Evolutionary conservation across 192 early-diverging fungal species (phyloP).

Genomic region (Coemansia sp.): DNA sequence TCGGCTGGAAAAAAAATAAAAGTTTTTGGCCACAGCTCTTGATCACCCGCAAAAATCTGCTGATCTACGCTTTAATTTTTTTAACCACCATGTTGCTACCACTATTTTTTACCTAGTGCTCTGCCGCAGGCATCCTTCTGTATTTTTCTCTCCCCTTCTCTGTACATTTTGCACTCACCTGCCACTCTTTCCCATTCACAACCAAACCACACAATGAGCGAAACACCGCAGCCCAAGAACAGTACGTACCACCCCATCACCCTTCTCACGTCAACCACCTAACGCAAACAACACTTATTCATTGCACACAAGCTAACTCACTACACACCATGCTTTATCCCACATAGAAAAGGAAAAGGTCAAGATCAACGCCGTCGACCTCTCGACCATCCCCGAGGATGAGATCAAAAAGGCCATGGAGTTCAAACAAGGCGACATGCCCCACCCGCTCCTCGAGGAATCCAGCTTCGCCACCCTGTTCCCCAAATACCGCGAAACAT

Average conservation of each 20-base stretch:
- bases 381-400: conserved; percentile 38
- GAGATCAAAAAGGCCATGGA: conserved; percentile 78
- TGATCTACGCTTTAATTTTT: too few species aligned
- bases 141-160: conserved; percentile 2
- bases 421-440: conserved; percentile 74
- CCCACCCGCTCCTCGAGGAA: conserved; percentile 81
- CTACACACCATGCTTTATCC: not conserved
- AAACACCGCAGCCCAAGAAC: not conserved
- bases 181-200: not conserved
- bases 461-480: conserved; percentile 96
- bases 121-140: conserved; percentile 5
- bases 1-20: too few species aligned
- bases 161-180: not conserved
- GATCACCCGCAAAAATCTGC: too few species aligned
- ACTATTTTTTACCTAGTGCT: too few species aligned
- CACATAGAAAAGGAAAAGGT: conserved; percentile 9
- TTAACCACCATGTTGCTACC: too few species aligned
- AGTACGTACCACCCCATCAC: not conserved
- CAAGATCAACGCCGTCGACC: conserved; percentile 31
- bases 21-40: too few species aligned
- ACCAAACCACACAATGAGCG: conserved; percentile 1
- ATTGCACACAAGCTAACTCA: not conserved
- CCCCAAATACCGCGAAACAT: conserved; percentile 96
- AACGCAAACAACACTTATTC: too few species aligned
- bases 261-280: not conserved